Evolutionary conservation across 192 early-diverging fungal species (phyloP).

Genomic region (Umbelopsis vinacea): DNA sequence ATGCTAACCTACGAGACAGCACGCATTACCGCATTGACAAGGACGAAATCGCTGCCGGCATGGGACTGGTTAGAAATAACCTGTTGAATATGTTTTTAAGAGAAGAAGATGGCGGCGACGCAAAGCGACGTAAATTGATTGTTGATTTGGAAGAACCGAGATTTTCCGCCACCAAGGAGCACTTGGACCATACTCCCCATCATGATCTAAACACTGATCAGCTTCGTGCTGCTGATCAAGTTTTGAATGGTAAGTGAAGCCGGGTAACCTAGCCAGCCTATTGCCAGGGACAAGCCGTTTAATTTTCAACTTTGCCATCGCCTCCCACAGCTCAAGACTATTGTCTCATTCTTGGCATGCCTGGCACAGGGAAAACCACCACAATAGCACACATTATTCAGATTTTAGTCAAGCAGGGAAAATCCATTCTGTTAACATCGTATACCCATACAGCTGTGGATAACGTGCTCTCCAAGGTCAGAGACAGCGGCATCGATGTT

Average conservation of each 20-base stretch:
- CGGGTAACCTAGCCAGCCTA: too few species aligned
- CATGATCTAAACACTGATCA: conserved; percentile 76
- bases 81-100: conserved; percentile 71
- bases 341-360: conserved; percentile 93
- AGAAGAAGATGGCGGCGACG: conserved; percentile 49
- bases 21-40: conserved; percentile 79
- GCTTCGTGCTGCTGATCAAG: conserved; percentile 65
- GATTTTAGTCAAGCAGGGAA: conserved; percentile 64
- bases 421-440: conserved; percentile 83
- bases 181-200: neutral
- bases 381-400: conserved; percentile 82
- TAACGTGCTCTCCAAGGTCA: conserved; percentile 88
- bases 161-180: conserved; percentile 46
- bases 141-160: conserved; percentile 77
- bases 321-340: conserved; percentile 78
- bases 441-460: conserved; percentile 95
- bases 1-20: conserved; percentile 16
- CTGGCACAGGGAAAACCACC: conserved; percentile 95
- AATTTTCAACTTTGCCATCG: too few species aligned
- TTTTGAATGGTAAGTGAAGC: conserved; percentile 56
- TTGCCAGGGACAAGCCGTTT: too few species aligned
- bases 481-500: conserved; percentile 63
- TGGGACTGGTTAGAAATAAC: conserved; percentile 74
- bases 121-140: conserved; percentile 68
- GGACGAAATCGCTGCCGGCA: conserved; percentile 76